These are phyloP conservation scores for Mimosa bimucronata DNA, from an alignment of 306 rosid genomes.

Conservation along the genomic window DNA sequence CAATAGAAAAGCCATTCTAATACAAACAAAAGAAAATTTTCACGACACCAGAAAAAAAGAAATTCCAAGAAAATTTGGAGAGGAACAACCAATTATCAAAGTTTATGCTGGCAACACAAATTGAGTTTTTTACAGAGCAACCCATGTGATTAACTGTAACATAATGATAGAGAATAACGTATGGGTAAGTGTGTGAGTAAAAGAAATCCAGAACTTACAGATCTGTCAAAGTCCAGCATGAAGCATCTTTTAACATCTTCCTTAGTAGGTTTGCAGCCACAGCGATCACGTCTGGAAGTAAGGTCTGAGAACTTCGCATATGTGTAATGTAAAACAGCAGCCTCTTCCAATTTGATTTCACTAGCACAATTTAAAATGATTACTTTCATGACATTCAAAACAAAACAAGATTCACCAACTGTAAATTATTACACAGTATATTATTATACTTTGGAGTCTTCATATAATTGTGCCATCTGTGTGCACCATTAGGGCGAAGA, in stretches of 20 bases:
- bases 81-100: conserved; percentile 14
- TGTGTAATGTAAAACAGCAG: conserved; percentile 96
- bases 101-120: not conserved
- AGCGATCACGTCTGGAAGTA: conserved; percentile 93
- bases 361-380: conserved; percentile 47
- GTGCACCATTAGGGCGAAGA: conserved; percentile 99
- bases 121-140: conserved; percentile 9
- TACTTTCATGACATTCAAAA: conserved; percentile 35
- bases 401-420: not conserved
- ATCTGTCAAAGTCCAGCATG: conserved; percentile 97
- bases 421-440: conserved; percentile 16
- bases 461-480: conserved; percentile 99
- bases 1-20: conserved; percentile 23
- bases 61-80: conserved; percentile 17
- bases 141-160: not conserved
- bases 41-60: conserved; percentile 10
- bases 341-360: conserved; percentile 96
- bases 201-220: conserved; percentile 58
- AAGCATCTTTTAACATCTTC: conserved; percentile 99
- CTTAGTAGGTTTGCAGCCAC: conserved; percentile 94
- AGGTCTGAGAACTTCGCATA: conserved; percentile 92
- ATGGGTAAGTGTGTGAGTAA: not conserved
- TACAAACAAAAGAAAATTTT: conserved; percentile 25
- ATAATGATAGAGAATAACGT: conserved; percentile 5
- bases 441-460: conserved; percentile 79